These are phyloP conservation scores for Juglanconis oblonga DNA, from an alignment of 2,329 filamentous ascomycete genomes.

Conservation along the genomic window DNA sequence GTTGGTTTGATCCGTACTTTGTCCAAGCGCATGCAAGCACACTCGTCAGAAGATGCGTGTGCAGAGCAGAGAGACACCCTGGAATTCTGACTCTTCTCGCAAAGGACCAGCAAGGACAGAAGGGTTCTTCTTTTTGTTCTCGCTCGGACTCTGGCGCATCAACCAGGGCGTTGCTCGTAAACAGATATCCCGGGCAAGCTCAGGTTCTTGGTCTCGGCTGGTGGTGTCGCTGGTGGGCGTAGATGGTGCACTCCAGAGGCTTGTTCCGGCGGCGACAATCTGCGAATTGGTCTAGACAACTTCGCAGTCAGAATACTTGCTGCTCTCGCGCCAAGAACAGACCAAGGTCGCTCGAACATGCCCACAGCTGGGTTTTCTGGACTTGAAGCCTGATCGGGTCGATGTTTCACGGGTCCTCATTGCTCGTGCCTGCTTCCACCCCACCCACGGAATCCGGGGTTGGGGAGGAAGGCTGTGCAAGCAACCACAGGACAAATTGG, in stretches of 20 bases:
- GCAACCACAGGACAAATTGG: background rate
- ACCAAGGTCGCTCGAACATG: no score
- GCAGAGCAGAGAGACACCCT: background rate
- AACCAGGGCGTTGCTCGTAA: background rate
- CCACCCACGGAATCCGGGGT: slow-evolving; percentile 6
- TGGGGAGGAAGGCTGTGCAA: slow-evolving; percentile 2
- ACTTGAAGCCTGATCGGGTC: background rate
- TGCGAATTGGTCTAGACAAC: no score
- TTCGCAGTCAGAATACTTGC: no score
- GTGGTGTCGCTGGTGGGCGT: background rate
- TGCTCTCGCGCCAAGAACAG: no score
- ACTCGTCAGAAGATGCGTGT: background rate
- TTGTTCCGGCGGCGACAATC: no score
- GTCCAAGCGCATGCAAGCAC: background rate
- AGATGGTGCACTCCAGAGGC: no score
- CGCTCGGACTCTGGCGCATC: background rate
- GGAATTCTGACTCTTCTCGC: background rate
- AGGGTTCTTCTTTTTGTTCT: background rate
- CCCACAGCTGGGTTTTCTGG: background rate
- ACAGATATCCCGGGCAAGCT: background rate
- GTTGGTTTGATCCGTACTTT: background rate
- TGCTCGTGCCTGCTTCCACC: background rate
- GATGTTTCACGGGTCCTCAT: background rate
- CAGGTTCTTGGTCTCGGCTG: background rate
- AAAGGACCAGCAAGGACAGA: background rate